Conservation (phyloP, 257 asterid genomes). For the Solanum bukasovii region DNA sequence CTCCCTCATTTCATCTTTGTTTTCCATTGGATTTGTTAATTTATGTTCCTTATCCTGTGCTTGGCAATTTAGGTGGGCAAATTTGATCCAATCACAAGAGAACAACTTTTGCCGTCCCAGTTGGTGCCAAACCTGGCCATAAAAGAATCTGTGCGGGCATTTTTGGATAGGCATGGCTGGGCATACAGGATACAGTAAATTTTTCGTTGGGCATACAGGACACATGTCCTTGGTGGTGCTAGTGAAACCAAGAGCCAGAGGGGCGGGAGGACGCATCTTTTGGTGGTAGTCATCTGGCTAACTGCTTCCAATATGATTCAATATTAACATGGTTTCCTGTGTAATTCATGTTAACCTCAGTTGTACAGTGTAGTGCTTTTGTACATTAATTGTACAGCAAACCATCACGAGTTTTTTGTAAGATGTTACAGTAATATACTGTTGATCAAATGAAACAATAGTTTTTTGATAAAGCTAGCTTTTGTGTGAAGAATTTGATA, state of each 20-base stretch:
- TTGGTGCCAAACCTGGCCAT: conserved; percentile 80
- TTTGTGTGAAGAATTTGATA: background rate
- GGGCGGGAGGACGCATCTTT: background rate
- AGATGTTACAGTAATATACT: background rate
- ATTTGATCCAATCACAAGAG: conserved; percentile 86
- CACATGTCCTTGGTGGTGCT: background rate
- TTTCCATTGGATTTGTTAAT: background rate
- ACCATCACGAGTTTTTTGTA: background rate
- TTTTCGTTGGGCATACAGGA: background rate
- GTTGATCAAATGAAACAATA: background rate
- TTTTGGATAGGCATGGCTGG: conserved; percentile 66
- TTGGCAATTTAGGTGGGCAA: conserved; percentile 55
- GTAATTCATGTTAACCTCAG: background rate
- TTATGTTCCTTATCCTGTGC: conserved; percentile 1
- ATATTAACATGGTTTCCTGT: background rate
- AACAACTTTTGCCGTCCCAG: conserved; percentile 48
- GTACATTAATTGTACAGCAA: background rate
- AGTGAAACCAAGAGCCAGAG: background rate
- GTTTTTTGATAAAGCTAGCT: background rate
- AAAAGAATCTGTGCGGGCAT: conserved; percentile 80
- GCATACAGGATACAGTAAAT: conserved; percentile 58
- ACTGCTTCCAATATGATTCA: background rate
- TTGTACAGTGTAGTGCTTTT: background rate
- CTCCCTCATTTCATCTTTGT: background rate
- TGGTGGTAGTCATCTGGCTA: background rate